Evolutionary conservation across 495 filamentous ascomycete species (phyloP).

Genomic region (Viridothelium virens): DNA sequence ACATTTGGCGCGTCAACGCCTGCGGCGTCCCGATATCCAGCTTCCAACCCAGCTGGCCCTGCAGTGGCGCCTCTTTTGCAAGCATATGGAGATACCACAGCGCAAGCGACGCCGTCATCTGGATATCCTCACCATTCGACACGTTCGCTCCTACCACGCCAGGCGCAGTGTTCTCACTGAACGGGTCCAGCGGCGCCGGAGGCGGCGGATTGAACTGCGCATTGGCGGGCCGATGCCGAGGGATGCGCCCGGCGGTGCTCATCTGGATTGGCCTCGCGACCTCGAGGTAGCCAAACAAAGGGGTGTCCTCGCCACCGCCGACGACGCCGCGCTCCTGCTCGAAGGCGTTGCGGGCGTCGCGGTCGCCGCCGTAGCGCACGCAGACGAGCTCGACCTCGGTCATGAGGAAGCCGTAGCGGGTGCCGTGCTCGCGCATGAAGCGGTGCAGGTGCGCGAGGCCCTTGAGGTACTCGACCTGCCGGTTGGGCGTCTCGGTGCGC

Average conservation of each 20-base stretch:
- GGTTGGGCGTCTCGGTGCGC: constrained; percentile 71
- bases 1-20: constrained; percentile 63
- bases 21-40: constrained; percentile 76
- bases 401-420: constrained; percentile 88
- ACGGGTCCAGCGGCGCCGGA: not conserved
- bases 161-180: constrained; percentile 1
- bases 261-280: constrained; percentile 55
- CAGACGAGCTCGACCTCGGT: constrained; percentile 91
- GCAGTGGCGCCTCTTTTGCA: constrained; percentile 62
- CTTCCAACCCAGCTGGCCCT: constrained; percentile 59
- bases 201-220: constrained; percentile 42
- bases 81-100: constrained; percentile 79
- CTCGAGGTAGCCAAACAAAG: constrained; percentile 80
- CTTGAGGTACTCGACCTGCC: constrained; percentile 76
- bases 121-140: constrained; percentile 37
- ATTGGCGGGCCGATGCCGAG: constrained; percentile 22
- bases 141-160: constrained; percentile 23
- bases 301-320: constrained; percentile 40
- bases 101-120: constrained; percentile 62
- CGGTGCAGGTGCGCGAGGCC: constrained; percentile 76
- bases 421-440: constrained; percentile 85
- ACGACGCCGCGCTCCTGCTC: constrained; percentile 51
- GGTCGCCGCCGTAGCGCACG: constrained; percentile 49
- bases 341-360: constrained; percentile 14
- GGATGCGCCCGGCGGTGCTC: constrained; percentile 33